Conservation (phyloP, 768 basidiomycete species). For the Gelatoporia subvermispora region DNA sequence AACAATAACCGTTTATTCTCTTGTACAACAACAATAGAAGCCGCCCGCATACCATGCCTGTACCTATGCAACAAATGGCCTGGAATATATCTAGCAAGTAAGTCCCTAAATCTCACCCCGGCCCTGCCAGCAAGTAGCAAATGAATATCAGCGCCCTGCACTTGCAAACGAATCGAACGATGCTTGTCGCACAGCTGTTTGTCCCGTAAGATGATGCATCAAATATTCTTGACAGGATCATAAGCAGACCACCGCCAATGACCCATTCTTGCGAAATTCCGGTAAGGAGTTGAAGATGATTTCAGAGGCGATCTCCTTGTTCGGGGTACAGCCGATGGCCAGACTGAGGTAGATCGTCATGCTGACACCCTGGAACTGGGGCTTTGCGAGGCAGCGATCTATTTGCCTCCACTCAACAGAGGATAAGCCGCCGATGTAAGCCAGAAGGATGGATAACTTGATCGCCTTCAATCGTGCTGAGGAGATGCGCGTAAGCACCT, state of each 20-base stretch:
- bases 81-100: no score
- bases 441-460: constrained; percentile 8
- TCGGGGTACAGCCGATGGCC: constrained; percentile 7
- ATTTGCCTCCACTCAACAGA: constrained; percentile 9
- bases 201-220: no score
- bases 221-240: no score
- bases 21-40: no score
- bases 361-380: background rate
- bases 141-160: no score
- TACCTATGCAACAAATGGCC: no score
- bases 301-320: constrained; percentile 5
- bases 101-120: no score
- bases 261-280: constrained; percentile 1
- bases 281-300: constrained; percentile 8
- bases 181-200: no score
- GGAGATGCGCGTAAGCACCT: constrained; percentile 1
- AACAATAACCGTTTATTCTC: no score
- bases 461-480: constrained; percentile 8
- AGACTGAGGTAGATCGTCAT: constrained; percentile 11
- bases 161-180: no score
- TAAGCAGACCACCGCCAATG: constrained; percentile 3
- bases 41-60: no score
- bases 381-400: constrained; percentile 1
- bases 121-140: background rate
- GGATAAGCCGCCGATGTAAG: constrained; percentile 2